These are phyloP conservation scores for Sporothrix brunneoviolacea DNA, from an alignment of 2,329 filamentous ascomycete species.

Conservation along the genomic window DNA sequence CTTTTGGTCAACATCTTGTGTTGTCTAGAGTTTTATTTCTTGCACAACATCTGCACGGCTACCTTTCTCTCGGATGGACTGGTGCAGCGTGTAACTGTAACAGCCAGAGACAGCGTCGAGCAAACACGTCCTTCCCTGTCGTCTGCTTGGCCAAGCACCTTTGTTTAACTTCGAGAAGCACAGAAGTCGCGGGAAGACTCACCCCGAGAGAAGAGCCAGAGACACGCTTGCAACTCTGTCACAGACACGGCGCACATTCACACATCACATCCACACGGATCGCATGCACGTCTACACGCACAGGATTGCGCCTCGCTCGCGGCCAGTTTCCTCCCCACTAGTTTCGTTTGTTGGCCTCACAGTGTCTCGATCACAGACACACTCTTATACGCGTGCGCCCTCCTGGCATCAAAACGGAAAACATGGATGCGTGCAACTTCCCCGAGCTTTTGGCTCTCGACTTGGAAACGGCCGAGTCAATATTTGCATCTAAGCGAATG, in stretches of 20 bases:
- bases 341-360: not conserved
- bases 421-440: constrained; percentile 38
- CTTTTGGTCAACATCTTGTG: not conserved
- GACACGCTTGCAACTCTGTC: not conserved
- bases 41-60: not conserved
- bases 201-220: not conserved
- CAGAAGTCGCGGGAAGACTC: not conserved
- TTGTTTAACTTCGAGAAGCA: not conserved
- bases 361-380: not conserved
- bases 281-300: not conserved
- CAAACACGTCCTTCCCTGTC: not conserved
- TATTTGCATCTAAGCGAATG: constrained; percentile 46
- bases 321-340: not conserved
- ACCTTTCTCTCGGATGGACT: constrained; percentile 4
- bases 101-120: constrained; percentile 5
- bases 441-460: constrained; percentile 51
- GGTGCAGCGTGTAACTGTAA: constrained; percentile 14
- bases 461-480: constrained; percentile 40
- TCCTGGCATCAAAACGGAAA: not conserved
- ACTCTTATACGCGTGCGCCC: not conserved
- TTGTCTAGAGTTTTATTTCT: not conserved
- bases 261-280: not conserved
- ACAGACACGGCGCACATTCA: not conserved
- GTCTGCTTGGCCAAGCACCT: not conserved
- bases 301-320: not conserved